Evolutionary conservation across 768 basidiomycete species (phyloP), one percentile per base, ranked within the genome.

Genomic region (Termitomyces sp.): DNA sequence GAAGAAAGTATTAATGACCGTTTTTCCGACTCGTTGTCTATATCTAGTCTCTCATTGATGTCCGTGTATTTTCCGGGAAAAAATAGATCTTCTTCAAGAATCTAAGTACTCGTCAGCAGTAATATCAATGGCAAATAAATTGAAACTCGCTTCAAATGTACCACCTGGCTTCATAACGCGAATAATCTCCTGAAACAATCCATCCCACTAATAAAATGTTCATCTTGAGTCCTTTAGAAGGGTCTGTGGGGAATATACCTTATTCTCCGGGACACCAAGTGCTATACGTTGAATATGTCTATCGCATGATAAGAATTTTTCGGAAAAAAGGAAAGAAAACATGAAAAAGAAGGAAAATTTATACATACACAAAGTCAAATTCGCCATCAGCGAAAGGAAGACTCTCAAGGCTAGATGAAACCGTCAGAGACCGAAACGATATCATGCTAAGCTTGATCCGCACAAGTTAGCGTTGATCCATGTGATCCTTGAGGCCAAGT

Each of bases 381-480:
- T 89, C 84, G 33, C 84, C 85, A 60, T 84, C 76, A 8, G 78
- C 77, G 66, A 91, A 91, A 0, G 89, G 88, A 53, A 91, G 78
- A 0, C 75, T 74, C 55, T 89, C 85, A 26, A 91, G 73, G 67
- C 88, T 89, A 60, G 40, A 4, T 10, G 30, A 11, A 3, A 36
- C 41, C 28, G 13, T 52, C 40, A 52, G 52, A n/a, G 38, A 13
- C 11, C 5, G 9, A 30, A 28, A 40, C 14, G 3, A 28, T 40
- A 4, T n/a, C 11, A 28, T 41, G 13, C 18, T n/a, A 41, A 30
- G 13, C 26, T 40, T 24, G 13, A n/a, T 52, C 65, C 86, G 45
- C 61, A 88, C 88, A 88, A 88, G 63, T 89, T 90, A 3, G 79
- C 78, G 56, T 87, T 85, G 1, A 87, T 77, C 88, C 88, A 91